Base-by-base conservation (phyloP, 495 filamentous ascomycete species). In the Neurospora sp. region DNA sequence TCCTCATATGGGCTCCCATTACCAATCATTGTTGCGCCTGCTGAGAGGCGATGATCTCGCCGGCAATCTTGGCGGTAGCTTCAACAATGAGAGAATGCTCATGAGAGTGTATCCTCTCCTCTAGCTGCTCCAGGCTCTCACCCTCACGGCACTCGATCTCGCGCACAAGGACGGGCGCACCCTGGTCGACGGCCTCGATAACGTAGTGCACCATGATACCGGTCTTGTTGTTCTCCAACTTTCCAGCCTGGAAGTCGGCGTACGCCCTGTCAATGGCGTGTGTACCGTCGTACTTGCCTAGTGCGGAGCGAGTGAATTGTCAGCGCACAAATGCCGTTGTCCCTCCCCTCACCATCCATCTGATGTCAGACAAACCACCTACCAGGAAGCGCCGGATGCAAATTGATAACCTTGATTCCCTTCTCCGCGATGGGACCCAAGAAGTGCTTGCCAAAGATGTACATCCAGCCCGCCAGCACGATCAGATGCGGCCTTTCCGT, bases 191-290 rank as follows among this genome's bases (percentile, higher is more conserved):
- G 76, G 94, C 90, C 46, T 85, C 87, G 75, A 97, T 92, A 66
- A 97, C 93, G 78, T 93, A 90, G 81, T 97, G 94, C 3, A 96
- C 89, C 94, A 98, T 97, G n/a, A 96, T 90, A 1, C 94, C 94
- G 2, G 94, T 97, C 79, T 86, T 89, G 68, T 81, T 82, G 74
- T 85, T 79, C 76, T 91, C 87, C 44, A 95, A 87, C 79, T 88
- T 88, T 9, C 91, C 92, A 31, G 87, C 87, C 78, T 90, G 76
- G 81, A 89, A 96, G 69, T 92, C 93, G 41, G 88, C 85, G 80
- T 91, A 91, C 27, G 94, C 94, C 20, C 93, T 86, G 72, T 90
- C 87, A 74, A 98, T 96, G 3, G 92, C 93, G 73, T 88, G 84
- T 61, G 91, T 88, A 8, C 93, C 93, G 80, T 96, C 91, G 77